Evolutionary conservation across 805 yeast genomes (phyloP).

Genomic region (Candida ortonii): DNA sequence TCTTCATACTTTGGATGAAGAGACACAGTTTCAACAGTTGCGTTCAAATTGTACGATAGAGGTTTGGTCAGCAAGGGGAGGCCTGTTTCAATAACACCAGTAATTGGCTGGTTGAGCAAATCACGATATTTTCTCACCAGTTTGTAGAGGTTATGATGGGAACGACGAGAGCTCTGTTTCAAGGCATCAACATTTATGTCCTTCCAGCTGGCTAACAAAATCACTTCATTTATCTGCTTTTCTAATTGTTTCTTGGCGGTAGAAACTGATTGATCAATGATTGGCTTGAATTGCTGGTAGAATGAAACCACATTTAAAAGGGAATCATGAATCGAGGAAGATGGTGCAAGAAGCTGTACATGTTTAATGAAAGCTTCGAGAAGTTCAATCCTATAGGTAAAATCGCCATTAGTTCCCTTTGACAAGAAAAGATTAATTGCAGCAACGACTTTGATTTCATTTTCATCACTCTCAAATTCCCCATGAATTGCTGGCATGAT

Average conservation of each 20-base stretch:
- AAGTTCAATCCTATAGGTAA: slow-evolving; percentile 52
- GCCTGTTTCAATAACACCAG: slow-evolving; percentile 59
- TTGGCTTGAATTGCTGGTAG: slow-evolving; percentile 61
- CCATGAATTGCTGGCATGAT: slow-evolving; percentile 48
- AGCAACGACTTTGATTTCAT: slow-evolving; percentile 40
- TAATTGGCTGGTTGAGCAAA: slow-evolving; percentile 50
- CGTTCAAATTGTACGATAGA: no score
- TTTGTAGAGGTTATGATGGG: slow-evolving; percentile 83
- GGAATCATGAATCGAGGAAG: slow-evolving; percentile 35
- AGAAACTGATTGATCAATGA: slow-evolving; percentile 44
- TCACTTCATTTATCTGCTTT: slow-evolving; percentile 80
- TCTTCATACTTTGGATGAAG: slow-evolving; percentile 12
- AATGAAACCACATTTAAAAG: slow-evolving; percentile 58
- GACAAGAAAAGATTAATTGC: slow-evolving; percentile 76
- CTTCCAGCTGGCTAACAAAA: slow-evolving; percentile 92
- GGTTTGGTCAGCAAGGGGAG: slow-evolving; percentile 31
- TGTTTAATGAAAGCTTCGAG: slow-evolving; percentile 65
- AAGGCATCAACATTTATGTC: slow-evolving; percentile 92
- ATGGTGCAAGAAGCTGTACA: slow-evolving; percentile 32
- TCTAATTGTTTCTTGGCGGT: slow-evolving; percentile 54
- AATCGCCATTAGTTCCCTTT: slow-evolving; percentile 77
- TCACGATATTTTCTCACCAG: slow-evolving; percentile 77
- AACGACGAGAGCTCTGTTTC: slow-evolving; percentile 87
- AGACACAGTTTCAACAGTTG: no score
- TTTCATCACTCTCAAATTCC: slow-evolving; percentile 34